These are phyloP conservation scores for Diplocarpon mali DNA, from an alignment of 2,329 filamentous ascomycete genomes.

Conservation along the genomic window DNA sequence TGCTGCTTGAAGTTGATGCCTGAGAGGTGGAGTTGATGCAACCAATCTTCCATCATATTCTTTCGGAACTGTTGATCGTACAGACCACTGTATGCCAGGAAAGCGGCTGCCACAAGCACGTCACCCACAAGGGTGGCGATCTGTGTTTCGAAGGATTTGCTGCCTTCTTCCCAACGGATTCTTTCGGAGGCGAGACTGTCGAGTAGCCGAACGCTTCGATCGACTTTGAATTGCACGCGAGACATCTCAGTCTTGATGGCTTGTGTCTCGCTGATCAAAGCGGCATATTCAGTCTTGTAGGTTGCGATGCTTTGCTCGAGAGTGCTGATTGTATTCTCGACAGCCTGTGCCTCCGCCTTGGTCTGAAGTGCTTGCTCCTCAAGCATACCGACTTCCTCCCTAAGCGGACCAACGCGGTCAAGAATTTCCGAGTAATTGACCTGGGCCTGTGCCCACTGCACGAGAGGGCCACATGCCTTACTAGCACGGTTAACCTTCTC, in stretches of 20 bases:
- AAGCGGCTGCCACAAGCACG: conserved; percentile 90
- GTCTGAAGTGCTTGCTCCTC: conserved; percentile 86
- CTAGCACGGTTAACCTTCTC: conserved; percentile 93
- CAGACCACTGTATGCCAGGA: conserved; percentile 90
- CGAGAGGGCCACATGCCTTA: conserved; percentile 91
- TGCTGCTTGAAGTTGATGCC: conserved; percentile 86
- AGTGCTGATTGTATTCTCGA: conserved; percentile 73
- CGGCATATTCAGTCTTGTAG: conserved; percentile 94
- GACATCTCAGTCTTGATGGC: conserved; percentile 97
- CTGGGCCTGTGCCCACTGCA: conserved; percentile 94
- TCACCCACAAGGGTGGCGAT: conserved; percentile 95
- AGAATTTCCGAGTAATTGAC: conserved; percentile 97
- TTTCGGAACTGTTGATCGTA: conserved; percentile 98
- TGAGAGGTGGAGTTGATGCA: conserved; percentile 85
- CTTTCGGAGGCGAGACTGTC: conserved; percentile 93
- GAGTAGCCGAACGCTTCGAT: conserved; percentile 85
- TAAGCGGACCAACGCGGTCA: conserved; percentile 82
- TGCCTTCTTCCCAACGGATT: conserved; percentile 89
- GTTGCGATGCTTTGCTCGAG: conserved; percentile 85
- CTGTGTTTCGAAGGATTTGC: conserved; percentile 95
- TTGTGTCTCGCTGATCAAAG: conserved; percentile 91
- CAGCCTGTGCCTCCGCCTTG: conserved; percentile 84
- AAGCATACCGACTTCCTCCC: conserved; percentile 77
- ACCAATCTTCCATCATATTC: conserved; percentile 95
- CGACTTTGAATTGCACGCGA: conserved; percentile 93